A percentile compares a stretch with the other conserved stretches of the same genome.
Conservation (phyloP, 306 rosid genomes). For the Pyrus bretschneideri region DNA sequence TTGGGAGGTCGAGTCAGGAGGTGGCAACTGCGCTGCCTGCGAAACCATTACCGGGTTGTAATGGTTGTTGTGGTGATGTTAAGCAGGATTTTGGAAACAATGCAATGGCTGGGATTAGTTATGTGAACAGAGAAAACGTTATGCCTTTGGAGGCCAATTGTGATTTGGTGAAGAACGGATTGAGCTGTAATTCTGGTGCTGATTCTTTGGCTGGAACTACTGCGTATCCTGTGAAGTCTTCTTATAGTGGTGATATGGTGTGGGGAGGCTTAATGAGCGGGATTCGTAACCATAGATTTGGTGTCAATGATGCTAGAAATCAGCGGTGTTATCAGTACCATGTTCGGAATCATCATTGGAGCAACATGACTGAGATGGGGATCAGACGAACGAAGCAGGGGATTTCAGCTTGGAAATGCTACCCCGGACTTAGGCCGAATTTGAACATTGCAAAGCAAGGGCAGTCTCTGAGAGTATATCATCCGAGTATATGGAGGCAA, state of each 20-base stretch:
- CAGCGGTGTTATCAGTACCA: conserved; percentile 2
- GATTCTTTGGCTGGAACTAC: not conserved
- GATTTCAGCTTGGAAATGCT: not conserved
- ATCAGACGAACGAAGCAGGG: not conserved
- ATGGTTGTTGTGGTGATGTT: not conserved
- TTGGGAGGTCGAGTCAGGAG: not conserved
- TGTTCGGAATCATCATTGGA: not conserved
- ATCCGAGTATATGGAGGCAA: not conserved
- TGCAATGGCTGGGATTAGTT: not conserved
- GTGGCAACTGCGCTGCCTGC: not conserved
- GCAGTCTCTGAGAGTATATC: not conserved
- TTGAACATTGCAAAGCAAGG: conserved; percentile 7
- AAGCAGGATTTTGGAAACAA: not conserved
- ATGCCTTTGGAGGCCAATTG: conserved; percentile 10
- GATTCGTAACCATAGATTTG: conserved; percentile 4
- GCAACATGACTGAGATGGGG: conserved; percentile 10
- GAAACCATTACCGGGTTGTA: not conserved
- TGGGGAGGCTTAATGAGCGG: conserved; percentile 6
- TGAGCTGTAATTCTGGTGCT: not conserved
- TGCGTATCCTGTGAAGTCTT: not conserved
- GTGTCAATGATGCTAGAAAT: not conserved
- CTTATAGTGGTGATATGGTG: not conserved
- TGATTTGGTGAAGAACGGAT: not conserved
- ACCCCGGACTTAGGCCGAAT: conserved; percentile 1
- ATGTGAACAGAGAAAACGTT: conserved; percentile 17